Evolutionary conservation across 495 filamentous ascomycete genomes (phyloP).

Genomic region (Penicillium longicatenatum): DNA sequence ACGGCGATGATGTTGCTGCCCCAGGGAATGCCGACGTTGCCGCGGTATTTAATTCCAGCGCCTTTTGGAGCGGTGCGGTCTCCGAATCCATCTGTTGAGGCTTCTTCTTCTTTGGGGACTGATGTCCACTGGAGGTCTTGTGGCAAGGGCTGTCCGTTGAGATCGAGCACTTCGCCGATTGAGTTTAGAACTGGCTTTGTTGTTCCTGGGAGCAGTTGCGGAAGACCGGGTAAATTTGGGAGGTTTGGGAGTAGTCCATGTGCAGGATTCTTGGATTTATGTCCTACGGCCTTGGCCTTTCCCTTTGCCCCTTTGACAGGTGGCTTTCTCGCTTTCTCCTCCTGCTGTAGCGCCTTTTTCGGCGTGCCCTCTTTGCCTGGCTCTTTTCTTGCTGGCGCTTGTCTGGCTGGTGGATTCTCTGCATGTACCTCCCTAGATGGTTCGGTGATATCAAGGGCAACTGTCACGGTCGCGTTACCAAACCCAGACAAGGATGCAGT

Average conservation of each 20-base stretch:
- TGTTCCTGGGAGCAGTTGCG: constrained; percentile 14
- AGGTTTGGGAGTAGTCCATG: constrained; percentile 2
- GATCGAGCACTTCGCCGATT: constrained; percentile 15
- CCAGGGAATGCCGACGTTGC: constrained; percentile 55
- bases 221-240: constrained; percentile 5
- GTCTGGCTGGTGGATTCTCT: neutral
- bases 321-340: neutral
- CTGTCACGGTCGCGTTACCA: constrained; percentile 7
- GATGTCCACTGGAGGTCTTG: constrained; percentile 30
- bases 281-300: no score
- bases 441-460: neutral
- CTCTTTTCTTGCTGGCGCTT: neutral
- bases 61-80: constrained; percentile 28
- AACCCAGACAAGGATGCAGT: neutral
- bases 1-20: constrained; percentile 56
- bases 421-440: neutral
- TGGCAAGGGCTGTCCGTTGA: neutral
- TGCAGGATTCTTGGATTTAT: no score
- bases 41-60: constrained; percentile 36
- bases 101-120: constrained; percentile 23
- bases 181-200: constrained; percentile 13
- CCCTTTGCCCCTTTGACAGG: neutral
- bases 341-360: neutral
- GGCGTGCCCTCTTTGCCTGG: neutral
- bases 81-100: constrained; percentile 32